A percentile compares a stretch with the other conserved stretches of the same genome.
Conservation (phyloP, 2,329 filamentous ascomycete species). For the Raffaelea arxii region DNA sequence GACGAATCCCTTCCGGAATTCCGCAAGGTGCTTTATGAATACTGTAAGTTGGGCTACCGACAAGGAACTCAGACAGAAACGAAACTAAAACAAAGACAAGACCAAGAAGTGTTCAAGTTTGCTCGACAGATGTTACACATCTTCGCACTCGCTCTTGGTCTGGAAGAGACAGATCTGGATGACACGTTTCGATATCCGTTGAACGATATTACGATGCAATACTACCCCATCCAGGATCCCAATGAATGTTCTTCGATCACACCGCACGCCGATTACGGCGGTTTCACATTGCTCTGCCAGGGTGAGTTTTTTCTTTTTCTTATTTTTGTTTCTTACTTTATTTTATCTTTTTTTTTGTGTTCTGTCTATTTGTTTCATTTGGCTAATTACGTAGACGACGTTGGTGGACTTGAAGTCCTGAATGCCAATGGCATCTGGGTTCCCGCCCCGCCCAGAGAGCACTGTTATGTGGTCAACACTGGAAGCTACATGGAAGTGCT, state of each 20-base stretch:
- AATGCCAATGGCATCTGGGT: constrained; percentile 33
- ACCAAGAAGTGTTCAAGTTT: neutral
- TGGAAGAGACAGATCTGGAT: neutral
- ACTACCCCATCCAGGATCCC: neutral
- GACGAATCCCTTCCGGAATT: neutral
- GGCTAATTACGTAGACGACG: constrained; percentile 16
- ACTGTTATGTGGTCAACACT: constrained; percentile 40
- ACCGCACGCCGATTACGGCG: constrained; percentile 1
- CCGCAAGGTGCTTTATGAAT: neutral
- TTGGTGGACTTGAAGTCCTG: constrained; percentile 31
- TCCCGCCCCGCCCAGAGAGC: constrained; percentile 29
- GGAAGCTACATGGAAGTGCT: constrained; percentile 41
- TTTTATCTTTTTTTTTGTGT: neutral
- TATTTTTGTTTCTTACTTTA: neutral
- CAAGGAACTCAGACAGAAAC: neutral
- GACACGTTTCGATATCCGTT: neutral
- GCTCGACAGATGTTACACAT: neutral
- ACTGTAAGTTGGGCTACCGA: neutral
- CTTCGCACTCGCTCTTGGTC: neutral
- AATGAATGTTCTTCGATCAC: neutral
- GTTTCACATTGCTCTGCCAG: constrained; percentile 37
- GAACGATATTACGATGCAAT: neutral
- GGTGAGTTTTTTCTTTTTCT: constrained; percentile 8
- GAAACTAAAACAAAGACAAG: neutral
- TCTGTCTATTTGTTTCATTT: neutral